phyloP scores from a whole-genome alignment of 2,329 filamentous ascomycete species.

The Colletotrichum sp. region DNA sequence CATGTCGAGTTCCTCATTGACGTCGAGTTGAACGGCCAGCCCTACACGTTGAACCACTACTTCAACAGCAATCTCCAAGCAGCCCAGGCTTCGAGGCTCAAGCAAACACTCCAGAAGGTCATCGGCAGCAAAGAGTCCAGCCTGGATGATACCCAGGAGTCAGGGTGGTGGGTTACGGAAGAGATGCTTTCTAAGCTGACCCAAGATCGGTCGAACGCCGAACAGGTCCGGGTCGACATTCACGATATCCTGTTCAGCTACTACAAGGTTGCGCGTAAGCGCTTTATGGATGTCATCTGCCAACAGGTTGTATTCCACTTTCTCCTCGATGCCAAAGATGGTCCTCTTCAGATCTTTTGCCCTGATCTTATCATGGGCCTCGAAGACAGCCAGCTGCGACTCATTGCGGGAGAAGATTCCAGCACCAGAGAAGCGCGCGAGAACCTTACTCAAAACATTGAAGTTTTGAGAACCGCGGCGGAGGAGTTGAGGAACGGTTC shows the following conservation, averaged over 20 bases:
- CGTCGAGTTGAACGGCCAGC: constrained; percentile 51
- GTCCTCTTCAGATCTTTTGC: constrained; percentile 59
- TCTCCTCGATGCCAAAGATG: constrained; percentile 52
- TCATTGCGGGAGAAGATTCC: constrained; percentile 63
- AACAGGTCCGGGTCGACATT: constrained; percentile 51
- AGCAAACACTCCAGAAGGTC: neutral
- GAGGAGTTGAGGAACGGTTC: neutral
- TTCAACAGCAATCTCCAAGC: constrained; percentile 48
- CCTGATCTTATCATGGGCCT: constrained; percentile 55
- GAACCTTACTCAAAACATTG: neutral
- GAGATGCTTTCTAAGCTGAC: constrained; percentile 24
- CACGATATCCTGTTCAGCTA: constrained; percentile 66
- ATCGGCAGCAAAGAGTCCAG: neutral
- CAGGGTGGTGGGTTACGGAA: neutral
- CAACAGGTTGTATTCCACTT: constrained; percentile 61
- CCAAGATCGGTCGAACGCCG: neutral
- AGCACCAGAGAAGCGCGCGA: neutral
- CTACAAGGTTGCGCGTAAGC: constrained; percentile 64
- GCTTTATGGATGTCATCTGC: constrained; percentile 68
- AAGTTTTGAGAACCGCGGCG: neutral
- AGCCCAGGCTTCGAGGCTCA: constrained; percentile 18
- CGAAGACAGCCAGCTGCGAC: constrained; percentile 50
- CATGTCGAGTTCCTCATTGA: constrained; percentile 56
- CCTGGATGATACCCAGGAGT: neutral
- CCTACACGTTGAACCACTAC: constrained; percentile 56